Percentiles rank a stretch among this genome's conserved stretches.
Conservation (phyloP, 23 red algal genomes). For the Agarophyton chilense region DNA sequence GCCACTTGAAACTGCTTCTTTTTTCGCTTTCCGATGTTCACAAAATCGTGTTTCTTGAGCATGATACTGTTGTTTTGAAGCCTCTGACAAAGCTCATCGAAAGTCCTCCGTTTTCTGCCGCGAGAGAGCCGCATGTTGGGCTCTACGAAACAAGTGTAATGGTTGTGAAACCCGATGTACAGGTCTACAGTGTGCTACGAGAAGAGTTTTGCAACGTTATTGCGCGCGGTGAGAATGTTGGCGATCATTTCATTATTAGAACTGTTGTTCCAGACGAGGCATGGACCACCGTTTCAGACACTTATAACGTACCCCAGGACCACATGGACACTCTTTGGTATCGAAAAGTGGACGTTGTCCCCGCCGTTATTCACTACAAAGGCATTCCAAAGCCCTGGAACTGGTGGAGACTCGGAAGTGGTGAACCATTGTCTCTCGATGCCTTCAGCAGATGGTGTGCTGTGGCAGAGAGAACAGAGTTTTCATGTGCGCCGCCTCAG, state of each 20-base stretch:
- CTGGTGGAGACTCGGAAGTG: constrained; percentile 36
- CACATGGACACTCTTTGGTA: constrained; percentile 62
- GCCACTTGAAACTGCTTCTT: constrained; percentile 39
- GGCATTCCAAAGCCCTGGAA: constrained; percentile 54
- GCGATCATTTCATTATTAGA: constrained; percentile 33
- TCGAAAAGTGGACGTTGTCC: constrained; percentile 13
- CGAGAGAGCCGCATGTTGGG: constrained; percentile 17
- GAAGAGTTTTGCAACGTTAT: constrained; percentile 38
- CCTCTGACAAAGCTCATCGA: constrained; percentile 4
- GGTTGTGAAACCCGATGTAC: constrained; percentile 31
- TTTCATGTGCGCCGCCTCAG: constrained; percentile 1
- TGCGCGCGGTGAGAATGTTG: not conserved
- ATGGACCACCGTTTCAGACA: constrained; percentile 41
- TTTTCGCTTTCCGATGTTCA: constrained; percentile 16
- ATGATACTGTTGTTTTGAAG: constrained; percentile 52
- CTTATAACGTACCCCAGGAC: constrained; percentile 51
- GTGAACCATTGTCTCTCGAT: constrained; percentile 29
- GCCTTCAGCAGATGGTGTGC: constrained; percentile 48
- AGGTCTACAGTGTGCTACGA: constrained; percentile 30
- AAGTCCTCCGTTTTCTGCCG: constrained; percentile 39
- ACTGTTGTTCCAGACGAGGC: constrained; percentile 47
- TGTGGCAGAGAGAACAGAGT: constrained; percentile 15
- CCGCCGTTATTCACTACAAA: constrained; percentile 50
- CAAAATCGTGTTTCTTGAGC: constrained; percentile 49
- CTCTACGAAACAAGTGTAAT: constrained; percentile 47